Evolutionary conservation across 2,329 filamentous ascomycete species (phyloP).

Genomic region (Apiospora rasikravindrae): DNA sequence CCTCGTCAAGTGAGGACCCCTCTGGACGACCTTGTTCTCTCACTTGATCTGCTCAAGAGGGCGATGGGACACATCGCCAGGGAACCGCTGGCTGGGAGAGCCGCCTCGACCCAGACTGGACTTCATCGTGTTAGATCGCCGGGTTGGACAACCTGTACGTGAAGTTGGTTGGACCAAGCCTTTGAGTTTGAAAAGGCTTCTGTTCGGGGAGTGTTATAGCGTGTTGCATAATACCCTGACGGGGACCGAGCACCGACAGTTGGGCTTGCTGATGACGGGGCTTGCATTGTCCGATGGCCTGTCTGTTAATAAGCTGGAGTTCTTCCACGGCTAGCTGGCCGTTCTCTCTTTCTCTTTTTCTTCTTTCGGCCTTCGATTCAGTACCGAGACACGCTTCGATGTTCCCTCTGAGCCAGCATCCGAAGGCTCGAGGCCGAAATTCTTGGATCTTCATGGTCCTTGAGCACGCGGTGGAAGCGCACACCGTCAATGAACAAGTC

Average conservation of each 20-base stretch:
- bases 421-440: not conserved
- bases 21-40: constrained; percentile 69
- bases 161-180: not conserved
- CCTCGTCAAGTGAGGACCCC: constrained; percentile 65
- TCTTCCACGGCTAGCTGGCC: not conserved
- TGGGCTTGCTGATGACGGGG: not conserved
- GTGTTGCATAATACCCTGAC: too few species aligned
- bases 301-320: not conserved
- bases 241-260: too few species aligned
- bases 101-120: constrained; percentile 1
- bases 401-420: not conserved
- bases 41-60: constrained; percentile 71
- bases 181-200: not conserved
- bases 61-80: constrained; percentile 67
- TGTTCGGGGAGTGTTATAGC: not conserved
- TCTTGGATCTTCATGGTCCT: not conserved
- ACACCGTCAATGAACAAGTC: not conserved
- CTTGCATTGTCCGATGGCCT: not conserved
- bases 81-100: constrained; percentile 64
- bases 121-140: not conserved
- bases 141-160: not conserved
- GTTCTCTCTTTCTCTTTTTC: too few species aligned
- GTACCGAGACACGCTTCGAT: constrained; percentile 52
- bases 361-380: too few species aligned
- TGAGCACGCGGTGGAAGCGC: not conserved